Evolutionary conservation across 2,329 filamentous ascomycete species (phyloP).

Genomic region (Sordariomycetes sp.): DNA sequence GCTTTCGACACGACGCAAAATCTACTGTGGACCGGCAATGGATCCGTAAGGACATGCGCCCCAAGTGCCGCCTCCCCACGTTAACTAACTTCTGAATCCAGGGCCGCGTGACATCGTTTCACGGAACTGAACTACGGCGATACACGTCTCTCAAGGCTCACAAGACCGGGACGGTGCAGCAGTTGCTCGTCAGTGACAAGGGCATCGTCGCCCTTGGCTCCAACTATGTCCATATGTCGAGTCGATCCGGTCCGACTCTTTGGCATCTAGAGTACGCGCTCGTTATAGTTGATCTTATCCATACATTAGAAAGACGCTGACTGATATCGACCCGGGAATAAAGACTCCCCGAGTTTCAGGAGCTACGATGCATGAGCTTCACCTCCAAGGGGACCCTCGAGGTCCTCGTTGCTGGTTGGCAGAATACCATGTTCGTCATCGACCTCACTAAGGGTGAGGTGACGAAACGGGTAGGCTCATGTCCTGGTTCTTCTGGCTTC

Average conservation of each 20-base stretch:
- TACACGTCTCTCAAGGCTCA: conserved; percentile 89
- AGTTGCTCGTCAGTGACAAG: conserved; percentile 82
- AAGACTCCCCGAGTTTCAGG: conserved; percentile 50
- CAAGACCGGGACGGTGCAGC: conserved; percentile 67
- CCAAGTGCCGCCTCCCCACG: background rate
- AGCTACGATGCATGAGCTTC: conserved; percentile 90
- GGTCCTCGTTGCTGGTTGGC: conserved; percentile 76
- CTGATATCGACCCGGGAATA: background rate
- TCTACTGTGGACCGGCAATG: conserved; percentile 84
- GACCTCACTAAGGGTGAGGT: conserved; percentile 59
- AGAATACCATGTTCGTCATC: conserved; percentile 71
- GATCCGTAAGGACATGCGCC: conserved; percentile 45
- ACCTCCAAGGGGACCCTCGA: conserved; percentile 74
- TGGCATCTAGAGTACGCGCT: conserved; percentile 68
- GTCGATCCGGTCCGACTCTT: conserved; percentile 65
- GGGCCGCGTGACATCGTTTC: conserved; percentile 84
- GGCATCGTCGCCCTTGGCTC: conserved; percentile 78
- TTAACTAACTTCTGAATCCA: conserved; percentile 18
- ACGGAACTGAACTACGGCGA: conserved; percentile 68
- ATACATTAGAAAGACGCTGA: background rate
- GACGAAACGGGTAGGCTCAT: conserved; percentile 42
- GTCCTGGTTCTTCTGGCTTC: background rate
- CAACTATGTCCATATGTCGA: conserved; percentile 79
- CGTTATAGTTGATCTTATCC: background rate
- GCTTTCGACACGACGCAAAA: conserved; percentile 85